Conservation (phyloP, 2,329 filamentous ascomycete species). For the Fusarium sacchari region DNA sequence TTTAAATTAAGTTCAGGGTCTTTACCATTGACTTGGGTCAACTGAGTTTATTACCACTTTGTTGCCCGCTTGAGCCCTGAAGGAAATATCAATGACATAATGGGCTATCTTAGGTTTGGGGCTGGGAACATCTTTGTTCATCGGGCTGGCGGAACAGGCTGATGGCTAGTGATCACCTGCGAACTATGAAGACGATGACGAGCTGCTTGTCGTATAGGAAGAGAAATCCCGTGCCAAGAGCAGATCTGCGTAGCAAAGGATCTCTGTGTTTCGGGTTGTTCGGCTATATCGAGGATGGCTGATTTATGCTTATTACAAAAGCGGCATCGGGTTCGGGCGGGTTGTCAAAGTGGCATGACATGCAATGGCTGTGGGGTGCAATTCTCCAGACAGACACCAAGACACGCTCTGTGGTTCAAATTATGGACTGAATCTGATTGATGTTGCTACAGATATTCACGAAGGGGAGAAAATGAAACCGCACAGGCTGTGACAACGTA, state of each 20-base stretch:
- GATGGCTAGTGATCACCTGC: neutral
- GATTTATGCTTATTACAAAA: neutral
- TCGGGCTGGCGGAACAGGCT: too few relatives aligned
- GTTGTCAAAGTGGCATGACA: neutral
- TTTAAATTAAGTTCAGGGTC: neutral
- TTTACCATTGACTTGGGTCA: neutral
- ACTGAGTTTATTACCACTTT: neutral
- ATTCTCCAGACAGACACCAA: too few relatives aligned
- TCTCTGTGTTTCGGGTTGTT: rapidly evolving
- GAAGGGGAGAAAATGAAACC: too few relatives aligned
- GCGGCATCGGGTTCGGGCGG: too few relatives aligned
- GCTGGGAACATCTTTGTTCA: neutral
- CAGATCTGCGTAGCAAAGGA: rapidly evolving
- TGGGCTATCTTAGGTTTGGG: too few relatives aligned
- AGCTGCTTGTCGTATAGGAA: neutral
- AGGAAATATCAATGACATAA: neutral
- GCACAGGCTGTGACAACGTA: too few relatives aligned
- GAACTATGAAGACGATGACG: neutral
- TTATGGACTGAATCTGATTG: too few relatives aligned
- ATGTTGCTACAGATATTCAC: neutral
- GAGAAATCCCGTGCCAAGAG: rapidly evolving
- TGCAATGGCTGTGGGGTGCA: too few relatives aligned
- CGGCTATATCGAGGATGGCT: too few relatives aligned
- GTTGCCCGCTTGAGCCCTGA: neutral
- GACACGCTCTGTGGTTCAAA: neutral